Evolutionary conservation across 2,329 filamentous ascomycete species (phyloP), one percentile per base, ranked within the genome.

Genomic region (Arthrobotrys iridis): DNA sequence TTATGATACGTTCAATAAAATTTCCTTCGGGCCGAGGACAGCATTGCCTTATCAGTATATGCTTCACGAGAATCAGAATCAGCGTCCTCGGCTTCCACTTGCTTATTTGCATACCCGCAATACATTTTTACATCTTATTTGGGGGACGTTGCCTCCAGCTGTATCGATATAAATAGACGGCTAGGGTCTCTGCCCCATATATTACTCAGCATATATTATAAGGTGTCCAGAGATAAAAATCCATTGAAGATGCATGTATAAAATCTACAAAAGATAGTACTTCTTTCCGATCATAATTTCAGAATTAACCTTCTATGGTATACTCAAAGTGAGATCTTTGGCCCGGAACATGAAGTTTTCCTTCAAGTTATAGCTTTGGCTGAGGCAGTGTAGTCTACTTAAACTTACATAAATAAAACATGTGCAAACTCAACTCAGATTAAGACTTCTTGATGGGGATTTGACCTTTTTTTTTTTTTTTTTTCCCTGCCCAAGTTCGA

Each of bases 211-310:
- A 15, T 11, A 37, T 22, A 37, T n/a, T 22, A 55, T 55, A 55
- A n/a, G n/a, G n/a, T n/a, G n/a, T n/a, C n/a, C 50, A 55, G 18
- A 37, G 30, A 37, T 37, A 55, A 55, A 55, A n/a, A 37, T 22
- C 30, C 15, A 37, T 24, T 6, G 18, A 37, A 37, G 30, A 37
- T 55, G 50, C 28, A 55, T 55, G 50, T 37, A 52, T 33, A 20
- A 15, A 37, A 55, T 55, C 15, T 55, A 55, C 11, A 37, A 55
- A 55, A 35, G n/a, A n/a, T 52, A n/a, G 35, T 33, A 11, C 18
- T n/a, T 6, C 46, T 22, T 40, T 40, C 37, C n/a, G 37, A n/a
- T n/a, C 5, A 40, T n/a, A n/a, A n/a, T n/a, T n/a, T n/a, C n/a
- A n/a, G n/a, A n/a, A n/a, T n/a, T n/a, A n/a, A n/a, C n/a, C n/a